Evolutionary conservation across 768 basidiomycete genomes (phyloP).

Genomic region (Suillus paluster): DNA sequence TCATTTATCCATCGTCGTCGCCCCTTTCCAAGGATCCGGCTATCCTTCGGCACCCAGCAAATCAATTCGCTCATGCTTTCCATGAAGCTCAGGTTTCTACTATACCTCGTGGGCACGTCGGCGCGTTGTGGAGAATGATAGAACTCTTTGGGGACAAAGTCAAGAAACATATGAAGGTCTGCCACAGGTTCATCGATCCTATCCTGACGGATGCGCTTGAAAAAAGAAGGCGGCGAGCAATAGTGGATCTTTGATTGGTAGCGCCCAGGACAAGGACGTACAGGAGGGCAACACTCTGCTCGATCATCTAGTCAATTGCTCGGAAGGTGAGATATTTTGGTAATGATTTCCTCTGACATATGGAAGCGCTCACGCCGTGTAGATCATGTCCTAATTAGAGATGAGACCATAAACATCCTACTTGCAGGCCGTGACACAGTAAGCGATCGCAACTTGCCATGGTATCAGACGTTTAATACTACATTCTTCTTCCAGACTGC

Average conservation of each 20-base stretch:
- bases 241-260: slow-evolving; percentile 20
- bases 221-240: slow-evolving; percentile 36
- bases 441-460: slow-evolving; percentile 8
- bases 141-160: slow-evolving; percentile 59
- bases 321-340: slow-evolving; percentile 24
- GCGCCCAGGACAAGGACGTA: slow-evolving; percentile 13
- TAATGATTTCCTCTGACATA: background rate
- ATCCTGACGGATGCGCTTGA: slow-evolving; percentile 52
- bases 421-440: slow-evolving; percentile 49
- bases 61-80: slow-evolving; percentile 53
- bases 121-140: slow-evolving; percentile 51
- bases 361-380: background rate
- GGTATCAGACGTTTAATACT: slow-evolving; percentile 6
- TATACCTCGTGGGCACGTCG: slow-evolving; percentile 44
- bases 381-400: slow-evolving; percentile 29
- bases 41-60: slow-evolving; percentile 37
- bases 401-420: slow-evolving; percentile 33
- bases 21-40: slow-evolving; percentile 13
- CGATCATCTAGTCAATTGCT: slow-evolving; percentile 34
- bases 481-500: slow-evolving; percentile 28
- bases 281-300: slow-evolving; percentile 33
- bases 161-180: slow-evolving; percentile 47
- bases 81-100: slow-evolving; percentile 48
- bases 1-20: slow-evolving; percentile 49
- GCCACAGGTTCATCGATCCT: slow-evolving; percentile 56